phyloP scores from a whole-genome alignment of 2,329 filamentous ascomycete genomes.

The Pseudogymnoascus sp. region DNA sequence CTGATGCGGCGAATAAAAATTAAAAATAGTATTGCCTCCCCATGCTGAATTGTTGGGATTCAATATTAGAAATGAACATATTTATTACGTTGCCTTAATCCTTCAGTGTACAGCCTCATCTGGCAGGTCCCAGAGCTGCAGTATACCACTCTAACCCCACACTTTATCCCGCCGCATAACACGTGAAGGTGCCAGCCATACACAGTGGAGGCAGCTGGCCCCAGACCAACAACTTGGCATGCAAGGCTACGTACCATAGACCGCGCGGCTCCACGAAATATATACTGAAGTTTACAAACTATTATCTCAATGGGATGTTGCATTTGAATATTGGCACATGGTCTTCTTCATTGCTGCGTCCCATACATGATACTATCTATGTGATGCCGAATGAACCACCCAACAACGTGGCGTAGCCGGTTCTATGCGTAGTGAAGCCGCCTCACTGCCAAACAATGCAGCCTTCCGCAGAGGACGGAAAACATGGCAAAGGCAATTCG shows the following conservation, averaged over 20 bases:
- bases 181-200: not conserved
- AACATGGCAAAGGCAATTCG: not conserved
- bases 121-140: not conserved
- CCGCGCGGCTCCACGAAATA: not conserved
- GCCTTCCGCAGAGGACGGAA: not conserved
- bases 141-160: not conserved
- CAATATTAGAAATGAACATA: not conserved
- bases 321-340: not conserved
- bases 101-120: not conserved
- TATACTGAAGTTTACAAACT: not conserved
- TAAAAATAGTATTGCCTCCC: not conserved
- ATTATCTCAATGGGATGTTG: not conserved
- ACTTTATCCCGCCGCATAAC: not conserved
- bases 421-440: not conserved
- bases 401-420: not conserved
- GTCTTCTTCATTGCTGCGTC: not conserved
- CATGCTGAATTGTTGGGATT: not conserved
- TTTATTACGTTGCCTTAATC: not conserved
- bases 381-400: not conserved
- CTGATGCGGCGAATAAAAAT: conserved; percentile 4
- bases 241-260: not conserved
- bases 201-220: not conserved
- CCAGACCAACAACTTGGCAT: conserved; percentile 5
- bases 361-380: not conserved
- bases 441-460: not conserved